Percentiles rank a stretch among this genome's conserved stretches.
These are phyloP conservation scores for Haplosporangium sp. DNA, from an alignment of 371 early-diverging fungal genomes.

Conservation along the genomic window DNA sequence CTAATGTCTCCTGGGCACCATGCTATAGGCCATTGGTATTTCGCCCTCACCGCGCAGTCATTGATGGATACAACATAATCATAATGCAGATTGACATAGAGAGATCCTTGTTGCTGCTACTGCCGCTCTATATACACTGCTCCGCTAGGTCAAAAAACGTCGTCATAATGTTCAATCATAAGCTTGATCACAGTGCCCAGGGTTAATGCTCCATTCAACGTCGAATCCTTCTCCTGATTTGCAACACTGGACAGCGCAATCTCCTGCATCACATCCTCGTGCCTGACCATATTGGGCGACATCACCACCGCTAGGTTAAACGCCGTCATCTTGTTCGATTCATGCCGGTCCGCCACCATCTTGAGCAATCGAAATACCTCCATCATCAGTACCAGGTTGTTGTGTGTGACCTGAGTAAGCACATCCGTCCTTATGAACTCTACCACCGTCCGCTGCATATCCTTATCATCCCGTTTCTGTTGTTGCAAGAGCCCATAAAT, in stretches of 20 bases:
- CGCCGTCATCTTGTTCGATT: conserved; percentile 82
- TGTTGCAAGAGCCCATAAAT: conserved; percentile 59
- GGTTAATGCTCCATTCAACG: conserved; percentile 22
- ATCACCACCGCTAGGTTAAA: conserved; percentile 89
- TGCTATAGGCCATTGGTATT: too few relatives aligned
- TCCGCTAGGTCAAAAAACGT: conserved; percentile 16
- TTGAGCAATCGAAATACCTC: conserved; percentile 74
- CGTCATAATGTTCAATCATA: conserved; percentile 47
- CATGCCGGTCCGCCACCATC: conserved; percentile 67
- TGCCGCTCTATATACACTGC: neutral
- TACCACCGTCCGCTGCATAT: conserved; percentile 10
- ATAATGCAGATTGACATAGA: too few relatives aligned
- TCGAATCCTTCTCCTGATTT: conserved; percentile 8
- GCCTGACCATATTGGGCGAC: conserved; percentile 86
- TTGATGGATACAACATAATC: too few relatives aligned
- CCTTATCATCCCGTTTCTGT: conserved; percentile 8
- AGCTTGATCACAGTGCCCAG: conserved; percentile 41
- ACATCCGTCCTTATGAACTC: conserved; percentile 61
- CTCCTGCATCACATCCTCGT: conserved; percentile 70
- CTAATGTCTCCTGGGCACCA: too few relatives aligned
- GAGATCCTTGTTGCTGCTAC: neutral
- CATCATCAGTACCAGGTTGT: conserved; percentile 62
- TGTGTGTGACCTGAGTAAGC: conserved; percentile 57
- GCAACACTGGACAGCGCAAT: conserved; percentile 54
- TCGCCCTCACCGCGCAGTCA: too few relatives aligned